Base-by-base conservation (phyloP, 345 rosid genomes). In the Acer campestre region DNA sequence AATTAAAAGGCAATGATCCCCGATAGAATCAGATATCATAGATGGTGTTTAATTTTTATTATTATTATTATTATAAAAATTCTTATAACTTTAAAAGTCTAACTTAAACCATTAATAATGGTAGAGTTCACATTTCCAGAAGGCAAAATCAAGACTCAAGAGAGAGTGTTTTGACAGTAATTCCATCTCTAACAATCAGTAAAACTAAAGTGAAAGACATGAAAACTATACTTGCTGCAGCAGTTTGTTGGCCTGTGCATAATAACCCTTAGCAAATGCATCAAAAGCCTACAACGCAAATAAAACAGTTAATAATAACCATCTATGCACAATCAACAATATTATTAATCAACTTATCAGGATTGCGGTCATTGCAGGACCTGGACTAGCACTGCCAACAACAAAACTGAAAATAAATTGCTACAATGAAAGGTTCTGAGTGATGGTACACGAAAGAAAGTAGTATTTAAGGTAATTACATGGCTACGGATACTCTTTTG, bases 231-330 rank as follows among this genome's bases (percentile, higher is more conserved):
- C 94, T 80, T 86, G 23, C 68, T 82, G 82, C 73, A 83, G 76
- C 7, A 92, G 88, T 81, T 82, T 88, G 78, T 75, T 63, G 62
- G 93, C 90, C 61, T 77, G 85, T 75, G 80, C 89, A 64, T 84
- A 7, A 63, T 92, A 90, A 73, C 88, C 88, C 62, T 77, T 82
- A 2, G 72, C 62, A 78, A 80, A 90, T 70, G 97, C 92, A 74
- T 77, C 82, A 64, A 75, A 86, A 80, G 93, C 92, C 97, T 92
- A 88, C 62, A 62, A 78, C 55, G 68, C 31, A 65, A 66, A 17
- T 22, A 44, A 25, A 55, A 79, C 51, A 42, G 67, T 74, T 64
- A 78, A 40, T 18, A 74, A 17, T 66, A 27, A 70, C 29, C 68
- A 70, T 51, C 49, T 22, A 25, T 14, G 58, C 20, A 9, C 5